Evolutionary conservation across 164 flowering plant genomes (phyloP).

Genomic region (Akebia trifoliata): DNA sequence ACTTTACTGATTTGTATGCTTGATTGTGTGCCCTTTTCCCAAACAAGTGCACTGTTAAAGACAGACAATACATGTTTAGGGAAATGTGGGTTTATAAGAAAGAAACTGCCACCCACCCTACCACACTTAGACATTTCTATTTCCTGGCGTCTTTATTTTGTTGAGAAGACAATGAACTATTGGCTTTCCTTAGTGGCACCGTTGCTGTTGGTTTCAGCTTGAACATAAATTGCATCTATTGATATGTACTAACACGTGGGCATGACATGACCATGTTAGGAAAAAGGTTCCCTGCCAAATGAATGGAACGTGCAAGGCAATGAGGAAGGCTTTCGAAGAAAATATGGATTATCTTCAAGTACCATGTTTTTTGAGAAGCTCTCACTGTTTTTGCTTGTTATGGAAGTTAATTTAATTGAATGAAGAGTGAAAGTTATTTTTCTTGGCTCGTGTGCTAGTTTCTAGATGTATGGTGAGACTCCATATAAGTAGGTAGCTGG

Average conservation of each 20-base stretch:
- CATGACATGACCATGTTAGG: constrained; percentile 26
- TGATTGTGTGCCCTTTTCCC: not conserved
- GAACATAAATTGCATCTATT: not conserved
- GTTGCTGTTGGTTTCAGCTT: not conserved
- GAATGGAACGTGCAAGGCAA: constrained; percentile 49
- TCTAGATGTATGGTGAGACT: too few relatives aligned
- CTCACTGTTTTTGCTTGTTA: not conserved
- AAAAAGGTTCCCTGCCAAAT: constrained; percentile 16
- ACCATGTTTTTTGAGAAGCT: constrained; percentile 5
- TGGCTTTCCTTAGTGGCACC: not conserved
- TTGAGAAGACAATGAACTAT: not conserved
- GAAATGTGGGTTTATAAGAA: too few relatives aligned
- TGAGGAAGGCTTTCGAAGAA: constrained; percentile 40
- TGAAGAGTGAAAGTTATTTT: too few relatives aligned
- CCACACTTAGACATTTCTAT: too few relatives aligned
- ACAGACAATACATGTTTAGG: not conserved
- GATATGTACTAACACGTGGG: constrained; percentile 3
- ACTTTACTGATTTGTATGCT: not conserved
- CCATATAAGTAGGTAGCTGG: too few relatives aligned
- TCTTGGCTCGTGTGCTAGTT: too few relatives aligned
- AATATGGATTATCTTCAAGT: constrained; percentile 59
- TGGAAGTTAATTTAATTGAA: too few relatives aligned
- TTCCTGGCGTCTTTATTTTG: constrained; percentile 33
- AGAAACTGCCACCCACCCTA: too few relatives aligned
- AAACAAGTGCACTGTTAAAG: not conserved